Conservation (phyloP, 176 grass and related monocot genomes). For the Raddia guianensis region DNA sequence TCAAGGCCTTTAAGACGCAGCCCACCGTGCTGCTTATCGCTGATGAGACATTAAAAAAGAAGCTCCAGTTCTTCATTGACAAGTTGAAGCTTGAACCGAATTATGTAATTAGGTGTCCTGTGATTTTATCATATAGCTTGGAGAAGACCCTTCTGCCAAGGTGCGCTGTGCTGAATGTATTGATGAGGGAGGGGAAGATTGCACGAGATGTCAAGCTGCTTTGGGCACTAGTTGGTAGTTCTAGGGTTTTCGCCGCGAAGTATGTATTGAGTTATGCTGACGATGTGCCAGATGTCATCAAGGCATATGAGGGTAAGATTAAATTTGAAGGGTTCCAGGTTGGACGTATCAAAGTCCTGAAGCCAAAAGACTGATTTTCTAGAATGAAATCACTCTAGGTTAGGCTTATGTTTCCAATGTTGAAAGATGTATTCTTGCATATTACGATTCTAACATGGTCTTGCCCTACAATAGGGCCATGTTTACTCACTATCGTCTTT, state of each 20-base stretch:
- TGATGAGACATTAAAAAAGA: conserved; percentile 36
- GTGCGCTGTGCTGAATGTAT: conserved; percentile 46
- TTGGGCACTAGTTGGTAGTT: not conserved
- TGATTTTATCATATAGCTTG: conserved; percentile 29
- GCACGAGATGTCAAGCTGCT: not conserved
- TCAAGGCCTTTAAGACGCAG: conserved; percentile 40
- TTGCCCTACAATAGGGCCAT: not conserved
- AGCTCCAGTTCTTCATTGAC: conserved; percentile 39
- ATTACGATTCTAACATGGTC: conserved; percentile 1
- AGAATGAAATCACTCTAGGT: not conserved
- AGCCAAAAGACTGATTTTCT: not conserved
- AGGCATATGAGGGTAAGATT: conserved; percentile 54
- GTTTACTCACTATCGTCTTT: conserved; percentile 9
- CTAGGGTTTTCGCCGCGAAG: not conserved
- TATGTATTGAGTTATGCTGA: conserved; percentile 38
- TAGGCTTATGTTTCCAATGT: conserved; percentile 5
- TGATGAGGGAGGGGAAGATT: conserved; percentile 51
- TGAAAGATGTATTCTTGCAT: conserved; percentile 18
- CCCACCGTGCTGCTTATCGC: conserved; percentile 13
- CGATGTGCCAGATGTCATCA: conserved; percentile 50
- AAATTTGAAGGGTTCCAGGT: conserved; percentile 48
- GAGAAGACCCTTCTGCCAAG: conserved; percentile 53
- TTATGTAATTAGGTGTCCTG: conserved; percentile 28
- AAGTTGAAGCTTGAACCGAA: conserved; percentile 34
- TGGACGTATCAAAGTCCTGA: not conserved